Base-by-base conservation (phyloP, 2,329 filamentous ascomycete genomes). In the Aspergillus persii region DNA sequence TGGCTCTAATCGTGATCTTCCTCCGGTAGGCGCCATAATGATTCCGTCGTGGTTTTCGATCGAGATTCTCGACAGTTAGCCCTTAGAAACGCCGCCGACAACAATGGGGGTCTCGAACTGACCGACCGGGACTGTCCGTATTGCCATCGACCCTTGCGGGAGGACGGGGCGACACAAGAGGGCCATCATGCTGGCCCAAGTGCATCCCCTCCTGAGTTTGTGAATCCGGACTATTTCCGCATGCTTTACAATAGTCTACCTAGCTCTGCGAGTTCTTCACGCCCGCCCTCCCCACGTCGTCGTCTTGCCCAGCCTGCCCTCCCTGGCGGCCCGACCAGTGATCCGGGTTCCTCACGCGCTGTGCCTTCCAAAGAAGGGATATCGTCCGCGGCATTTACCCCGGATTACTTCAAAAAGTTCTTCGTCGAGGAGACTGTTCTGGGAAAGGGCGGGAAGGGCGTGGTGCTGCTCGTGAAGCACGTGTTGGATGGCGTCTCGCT, bases 171-270 rank as follows among this genome's bases (percentile, higher is more conserved):
- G 27, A 70, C 71, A 23, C 69, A 72, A 31, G 71, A 73, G 23
- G 60, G 63, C n/a, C 70, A 70, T 54, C 67, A 67, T 61, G 72
- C 58, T 5, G 64, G 73, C 44, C 47, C 62, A 56, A 73, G 65
- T 65, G 71, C 67, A 63, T 74, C 70, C 68, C 83, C 89, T 52
- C 83, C 89, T 52, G 84, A 88, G 58, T 98, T 93, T 72, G 90
- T 97, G 67, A 89, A 93, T 69, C 93, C 93, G 2, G 87, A 92
- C 54, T 99, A 99, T 80, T 99, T 99, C 76, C 91, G 91, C 69
- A 93, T 98, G 89, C 87, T 99, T 46, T 89, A 86, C 49, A 77
- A 83, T 53, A 87, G 83, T 65, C 77, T 79, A 54, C 82, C 81
- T 56, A 78, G 76, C 75, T 82, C 69, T 75, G 79, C 74, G 66